A percentile compares a stretch with the other conserved stretches of the same genome.
Evolutionary conservation across 108 stramenopile genomes (phyloP).

Genomic region (Skeletonema menzelii): DNA sequence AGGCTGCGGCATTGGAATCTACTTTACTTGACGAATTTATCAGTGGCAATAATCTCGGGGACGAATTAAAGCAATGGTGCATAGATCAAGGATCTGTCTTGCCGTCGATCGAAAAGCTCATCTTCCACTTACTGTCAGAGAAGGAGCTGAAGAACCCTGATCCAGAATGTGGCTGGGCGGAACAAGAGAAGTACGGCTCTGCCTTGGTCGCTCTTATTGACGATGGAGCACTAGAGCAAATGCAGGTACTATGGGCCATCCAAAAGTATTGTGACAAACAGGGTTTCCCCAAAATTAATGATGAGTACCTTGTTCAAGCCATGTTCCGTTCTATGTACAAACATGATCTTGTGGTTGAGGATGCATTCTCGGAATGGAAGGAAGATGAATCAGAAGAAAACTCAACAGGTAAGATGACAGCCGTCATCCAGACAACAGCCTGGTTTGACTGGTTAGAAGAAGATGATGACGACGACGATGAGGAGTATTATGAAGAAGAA

Average conservation of each 20-base stretch:
- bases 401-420: conserved; percentile 68
- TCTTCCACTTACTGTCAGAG: conserved; percentile 64
- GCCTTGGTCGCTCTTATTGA: conserved; percentile 70
- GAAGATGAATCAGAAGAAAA: conserved; percentile 80
- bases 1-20: conserved; percentile 40
- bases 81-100: conserved; percentile 44
- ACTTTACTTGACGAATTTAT: conserved; percentile 62
- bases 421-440: conserved; percentile 81
- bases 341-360: conserved; percentile 77
- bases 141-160: conserved; percentile 70
- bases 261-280: conserved; percentile 81
- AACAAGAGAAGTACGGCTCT: conserved; percentile 59
- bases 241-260: conserved; percentile 79
- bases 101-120: conserved; percentile 65
- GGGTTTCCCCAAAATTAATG: conserved; percentile 86
- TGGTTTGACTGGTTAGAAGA: conserved; percentile 90
- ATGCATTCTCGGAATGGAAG: conserved; percentile 81
- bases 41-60: conserved; percentile 69
- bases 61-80: conserved; percentile 74
- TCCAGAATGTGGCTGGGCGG: conserved; percentile 79
- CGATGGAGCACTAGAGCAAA: conserved; percentile 71
- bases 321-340: conserved; percentile 92
- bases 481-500: conserved; percentile 72
- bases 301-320: conserved; percentile 75
- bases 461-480: conserved; percentile 83